Conservation (phyloP, 2,329 filamentous ascomycete genomes). For the Arachnomyces sp. region DNA sequence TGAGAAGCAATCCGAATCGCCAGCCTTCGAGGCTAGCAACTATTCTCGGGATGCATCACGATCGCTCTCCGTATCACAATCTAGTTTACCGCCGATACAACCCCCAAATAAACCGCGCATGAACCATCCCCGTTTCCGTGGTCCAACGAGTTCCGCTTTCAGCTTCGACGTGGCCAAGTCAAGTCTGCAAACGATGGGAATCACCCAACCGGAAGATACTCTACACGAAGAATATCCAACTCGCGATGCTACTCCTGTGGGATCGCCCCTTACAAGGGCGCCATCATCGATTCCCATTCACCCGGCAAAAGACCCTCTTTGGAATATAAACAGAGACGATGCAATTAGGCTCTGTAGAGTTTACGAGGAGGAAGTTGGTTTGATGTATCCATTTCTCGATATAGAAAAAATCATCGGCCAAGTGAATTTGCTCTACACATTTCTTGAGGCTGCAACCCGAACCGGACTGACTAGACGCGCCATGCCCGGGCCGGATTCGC, state of each 20-base stretch:
- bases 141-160: constrained; percentile 78
- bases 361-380: constrained; percentile 82
- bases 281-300: constrained; percentile 31
- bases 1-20: constrained; percentile 31
- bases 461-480: constrained; percentile 51
- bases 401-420: constrained; percentile 65
- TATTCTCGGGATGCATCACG: constrained; percentile 35
- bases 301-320: constrained; percentile 65
- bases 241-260: constrained; percentile 46
- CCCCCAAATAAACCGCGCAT: constrained; percentile 43
- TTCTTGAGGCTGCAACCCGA: constrained; percentile 60
- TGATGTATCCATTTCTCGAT: constrained; percentile 84
- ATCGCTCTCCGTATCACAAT: constrained; percentile 19
- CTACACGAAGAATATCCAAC: constrained; percentile 53
- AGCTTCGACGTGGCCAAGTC: constrained; percentile 80
- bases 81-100: constrained; percentile 30
- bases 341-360: constrained; percentile 69
- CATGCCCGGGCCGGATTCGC: constrained; percentile 49
- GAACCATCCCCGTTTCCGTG: constrained; percentile 63
- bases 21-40: constrained; percentile 23
- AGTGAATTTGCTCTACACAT: constrained; percentile 61
- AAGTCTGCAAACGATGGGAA: constrained; percentile 84
- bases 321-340: constrained; percentile 69
- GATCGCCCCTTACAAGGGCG: constrained; percentile 25
- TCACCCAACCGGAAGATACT: constrained; percentile 56